Percentiles rank a stretch among this genome's conserved stretches.
Conservation (phyloP, 2,329 filamentous ascomycete species). For the Magnaporthiopsis rhizophila region DNA sequence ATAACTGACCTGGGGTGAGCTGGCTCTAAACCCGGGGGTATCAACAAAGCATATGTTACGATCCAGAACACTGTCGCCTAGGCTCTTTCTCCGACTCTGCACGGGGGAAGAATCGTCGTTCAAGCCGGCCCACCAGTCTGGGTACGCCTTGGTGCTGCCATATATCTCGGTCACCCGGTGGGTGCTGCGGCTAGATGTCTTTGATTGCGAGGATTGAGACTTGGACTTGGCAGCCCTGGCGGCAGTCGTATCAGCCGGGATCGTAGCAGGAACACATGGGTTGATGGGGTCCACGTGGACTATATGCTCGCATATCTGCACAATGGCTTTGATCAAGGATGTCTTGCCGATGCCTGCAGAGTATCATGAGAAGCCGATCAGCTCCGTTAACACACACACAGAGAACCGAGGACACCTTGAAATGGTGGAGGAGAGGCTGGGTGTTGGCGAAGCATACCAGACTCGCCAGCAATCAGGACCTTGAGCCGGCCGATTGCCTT, state of each 20-base stretch:
- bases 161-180: slow-evolving; percentile 56
- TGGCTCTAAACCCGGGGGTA: slow-evolving; percentile 56
- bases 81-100: slow-evolving; percentile 59
- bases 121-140: slow-evolving; percentile 79
- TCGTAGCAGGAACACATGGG: slow-evolving; percentile 14
- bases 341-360: slow-evolving; percentile 73
- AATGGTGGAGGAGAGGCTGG: slow-evolving; percentile 3
- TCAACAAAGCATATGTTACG: slow-evolving; percentile 93
- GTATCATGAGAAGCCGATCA: slow-evolving; percentile 11
- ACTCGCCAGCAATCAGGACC: slow-evolving; percentile 74
- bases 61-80: slow-evolving; percentile 72
- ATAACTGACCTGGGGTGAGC: slow-evolving; percentile 38
- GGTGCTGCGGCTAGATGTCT: slow-evolving; percentile 23
- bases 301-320: slow-evolving; percentile 82
- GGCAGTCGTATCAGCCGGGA: slow-evolving; percentile 12
- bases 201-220: not conserved
- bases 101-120: slow-evolving; percentile 46
- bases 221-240: not conserved
- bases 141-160: slow-evolving; percentile 77
- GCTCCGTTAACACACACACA: slow-evolving; percentile 2
- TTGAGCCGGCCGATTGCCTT: slow-evolving; percentile 80
- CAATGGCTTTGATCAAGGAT: slow-evolving; percentile 78
- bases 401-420: slow-evolving; percentile 10
- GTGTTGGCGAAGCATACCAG: slow-evolving; percentile 41
- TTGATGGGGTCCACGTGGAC: slow-evolving; percentile 76